Base-by-base conservation (phyloP, 352 stramenopile genomes). In the Ophiocytium majus region DNA sequence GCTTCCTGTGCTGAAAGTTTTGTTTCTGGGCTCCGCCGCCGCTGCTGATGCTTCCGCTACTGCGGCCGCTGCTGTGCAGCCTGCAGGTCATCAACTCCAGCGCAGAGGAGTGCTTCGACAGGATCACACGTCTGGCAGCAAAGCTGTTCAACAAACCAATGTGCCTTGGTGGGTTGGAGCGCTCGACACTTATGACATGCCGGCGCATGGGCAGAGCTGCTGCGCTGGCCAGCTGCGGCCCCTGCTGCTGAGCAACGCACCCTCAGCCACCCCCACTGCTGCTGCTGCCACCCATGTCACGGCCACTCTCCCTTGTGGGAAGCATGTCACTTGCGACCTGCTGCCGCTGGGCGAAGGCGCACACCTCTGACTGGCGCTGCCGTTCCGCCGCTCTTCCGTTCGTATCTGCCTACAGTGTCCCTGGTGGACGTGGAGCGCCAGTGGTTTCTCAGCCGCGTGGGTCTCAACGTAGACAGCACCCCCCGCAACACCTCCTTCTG, bases 361-460 rank as follows among this genome's bases (percentile, higher is more conserved):
- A n/a, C n/a, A n/a, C n/a, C n/a, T n/a, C n/a, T n/a, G n/a, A n/a
- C n/a, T n/a, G n/a, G n/a, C n/a, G n/a, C n/a, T n/a, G n/a, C n/a
- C n/a, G n/a, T n/a, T n/a, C n/a, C n/a, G 89, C 90, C 33, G 89
- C 90, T 0, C 93, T 94, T 76, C 83, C 86, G 79, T 82, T 93
- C 10, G 86, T n/a, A n/a, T n/a, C n/a, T n/a, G n/a, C n/a, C n/a
- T n/a, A n/a, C n/a, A n/a, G n/a, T 95, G 31, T 90, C 82, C 80
- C 85, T 98, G 23, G 91, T 98, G 32, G 95, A 98, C 91, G 91
- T 97, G 82, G 95, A 97, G 79, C 92, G 95, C 28, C 94, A 98
- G 90, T 98, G 95, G 94, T 98, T 98, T 89, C 95, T 97, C 90
- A 96, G 92, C 81, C 90, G 89, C 85, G 36, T 81, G 90, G 83